Evolutionary conservation across 192 early-diverging fungal species (phyloP), one percentile per base, ranked within the genome.

Genomic region (Entophlyctis luteolus): DNA sequence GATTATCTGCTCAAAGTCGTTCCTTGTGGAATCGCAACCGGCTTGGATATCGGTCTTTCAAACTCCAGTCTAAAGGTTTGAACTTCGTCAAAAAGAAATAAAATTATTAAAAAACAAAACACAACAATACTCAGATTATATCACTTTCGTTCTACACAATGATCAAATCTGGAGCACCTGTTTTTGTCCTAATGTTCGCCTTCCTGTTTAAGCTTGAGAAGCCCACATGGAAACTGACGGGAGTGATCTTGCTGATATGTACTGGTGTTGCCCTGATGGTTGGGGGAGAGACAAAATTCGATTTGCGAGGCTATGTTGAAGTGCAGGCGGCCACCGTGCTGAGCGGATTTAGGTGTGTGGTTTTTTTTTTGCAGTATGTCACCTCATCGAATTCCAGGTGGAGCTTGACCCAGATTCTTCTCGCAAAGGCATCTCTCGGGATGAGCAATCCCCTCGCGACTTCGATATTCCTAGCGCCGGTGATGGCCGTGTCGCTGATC

Each of bases 121-220:
- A n/a, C n/a, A n/a, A n/a, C n/a, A n/a, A n/a, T 56, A 50, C 27
- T 48, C 55, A 81, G 75, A 86, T 86, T 37, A 92, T 98, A 31
- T 89, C 95, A 6, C 84, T 98, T 35, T 87, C 92, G 1, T 95
- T 98, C 69, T 93, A 94, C 79, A 98, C 88, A 76, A 84, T 83
- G 81, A 78, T 83, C 45, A 83, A 83, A 65, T 79, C 77, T 23
- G 78, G 69, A 4, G 78, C 81, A 18, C 81, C 81, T 8, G 81
- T 83, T 6, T 83, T 83, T 65, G 75, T 83, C n/a, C 81, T 98
- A 28, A 62, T 98, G 16, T 98, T 98, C 75, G 92, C 95, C 2
- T 93, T 94, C 59, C 62, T 89, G 1, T 98, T 98, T 79, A 81
- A 84, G 12, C 79, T 98, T 63, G 95, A 98, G 72, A 71, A 78